These are phyloP conservation scores for Trichoderma koningiopsis DNA, from an alignment of 2,329 filamentous ascomycete species.

Conservation along the genomic window DNA sequence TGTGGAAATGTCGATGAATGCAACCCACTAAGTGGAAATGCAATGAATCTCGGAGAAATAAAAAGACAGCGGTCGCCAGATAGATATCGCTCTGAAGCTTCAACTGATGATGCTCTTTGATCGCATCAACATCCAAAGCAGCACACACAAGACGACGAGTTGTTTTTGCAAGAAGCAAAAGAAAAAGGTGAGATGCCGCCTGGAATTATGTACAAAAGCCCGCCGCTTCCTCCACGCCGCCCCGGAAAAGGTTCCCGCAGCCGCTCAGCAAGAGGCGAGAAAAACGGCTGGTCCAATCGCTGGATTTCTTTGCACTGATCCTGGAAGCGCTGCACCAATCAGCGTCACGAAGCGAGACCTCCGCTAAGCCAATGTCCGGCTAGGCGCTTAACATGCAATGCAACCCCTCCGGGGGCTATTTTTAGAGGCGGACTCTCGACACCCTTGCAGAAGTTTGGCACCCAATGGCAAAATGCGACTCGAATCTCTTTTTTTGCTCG, in stretches of 20 bases:
- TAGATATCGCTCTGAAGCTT: not conserved
- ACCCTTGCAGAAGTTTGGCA: not conserved
- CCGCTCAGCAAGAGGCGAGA: not conserved
- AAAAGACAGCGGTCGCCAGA: not conserved
- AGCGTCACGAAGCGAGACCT: not conserved
- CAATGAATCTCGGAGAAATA: not conserved
- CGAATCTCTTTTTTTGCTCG: not conserved
- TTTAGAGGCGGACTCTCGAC: not conserved
- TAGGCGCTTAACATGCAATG: conserved; percentile 19
- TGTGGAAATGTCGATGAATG: not conserved
- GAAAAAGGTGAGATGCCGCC: not conserved
- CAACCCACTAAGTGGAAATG: not conserved
- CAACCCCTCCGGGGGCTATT: not conserved
- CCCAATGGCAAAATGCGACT: not conserved
- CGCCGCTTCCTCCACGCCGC: not conserved
- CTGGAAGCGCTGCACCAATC: not conserved
- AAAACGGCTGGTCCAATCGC: conserved; percentile 9
- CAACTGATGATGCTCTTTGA: not conserved
- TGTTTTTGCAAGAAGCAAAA: not conserved
- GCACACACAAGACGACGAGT: not conserved
- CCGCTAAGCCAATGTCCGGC: conserved; percentile 16
- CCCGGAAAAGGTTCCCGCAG: not conserved
- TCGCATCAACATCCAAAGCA: not conserved
- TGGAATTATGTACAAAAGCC: not conserved
- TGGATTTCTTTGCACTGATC: not conserved